These are phyloP conservation scores for Amanita brunnescens DNA, from an alignment of 768 basidiomycete genomes.

Conservation along the genomic window DNA sequence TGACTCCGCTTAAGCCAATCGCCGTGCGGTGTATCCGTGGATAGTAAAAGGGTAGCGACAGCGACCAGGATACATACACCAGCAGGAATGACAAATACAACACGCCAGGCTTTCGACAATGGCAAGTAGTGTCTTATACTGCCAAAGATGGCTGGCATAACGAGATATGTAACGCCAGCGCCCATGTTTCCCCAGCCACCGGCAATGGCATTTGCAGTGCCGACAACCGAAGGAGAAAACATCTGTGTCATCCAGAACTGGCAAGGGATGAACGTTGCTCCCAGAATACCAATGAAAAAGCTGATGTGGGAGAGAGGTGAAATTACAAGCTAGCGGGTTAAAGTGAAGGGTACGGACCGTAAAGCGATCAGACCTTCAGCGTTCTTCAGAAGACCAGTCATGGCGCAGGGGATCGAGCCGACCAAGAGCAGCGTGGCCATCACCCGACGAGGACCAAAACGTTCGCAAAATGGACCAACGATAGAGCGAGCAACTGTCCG, in stretches of 20 bases:
- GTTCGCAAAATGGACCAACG: conserved; percentile 42
- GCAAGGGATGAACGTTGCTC: conserved; percentile 53
- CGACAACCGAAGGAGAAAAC: conserved; percentile 41
- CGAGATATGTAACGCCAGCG: conserved; percentile 12
- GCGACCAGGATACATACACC: neutral
- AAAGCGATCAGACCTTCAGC: conserved; percentile 17
- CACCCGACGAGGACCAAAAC: conserved; percentile 43
- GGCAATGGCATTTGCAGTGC: conserved; percentile 43
- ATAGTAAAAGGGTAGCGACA: neutral
- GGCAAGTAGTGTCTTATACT: neutral
- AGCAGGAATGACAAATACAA: conserved; percentile 1
- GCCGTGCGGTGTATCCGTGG: conserved; percentile 1
- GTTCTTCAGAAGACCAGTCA: conserved; percentile 41
- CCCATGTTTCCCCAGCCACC: conserved; percentile 43
- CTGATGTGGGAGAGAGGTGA: conserved; percentile 27
- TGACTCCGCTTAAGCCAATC: neutral
- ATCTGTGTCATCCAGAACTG: conserved; percentile 55
- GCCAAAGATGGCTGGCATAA: conserved; percentile 1
- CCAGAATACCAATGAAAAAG: conserved; percentile 55
- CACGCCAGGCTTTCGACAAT: conserved; percentile 24
- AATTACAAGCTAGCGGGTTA: neutral
- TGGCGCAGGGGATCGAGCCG: conserved; percentile 50
- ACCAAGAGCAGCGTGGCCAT: conserved; percentile 46
- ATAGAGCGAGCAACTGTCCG: conserved; percentile 33
- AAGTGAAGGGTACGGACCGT: conserved; percentile 1